Percentiles rank a stretch among this genome's conserved stretches.
Conservation (phyloP, 371 early-diverging fungal genomes). For the Actinomortierella ambigua region DNA sequence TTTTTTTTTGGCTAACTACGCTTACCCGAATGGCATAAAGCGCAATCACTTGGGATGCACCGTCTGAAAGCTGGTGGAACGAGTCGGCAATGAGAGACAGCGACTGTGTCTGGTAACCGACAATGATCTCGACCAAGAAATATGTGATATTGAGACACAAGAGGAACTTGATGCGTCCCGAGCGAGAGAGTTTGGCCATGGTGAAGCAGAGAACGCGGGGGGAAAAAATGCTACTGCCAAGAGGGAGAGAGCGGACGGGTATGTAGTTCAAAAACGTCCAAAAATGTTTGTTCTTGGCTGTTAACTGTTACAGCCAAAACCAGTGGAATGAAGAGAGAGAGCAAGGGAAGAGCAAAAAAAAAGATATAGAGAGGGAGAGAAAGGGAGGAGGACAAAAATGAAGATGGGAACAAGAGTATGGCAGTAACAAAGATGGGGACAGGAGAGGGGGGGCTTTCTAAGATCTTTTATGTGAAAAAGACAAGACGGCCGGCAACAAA, state of each 20-base stretch:
- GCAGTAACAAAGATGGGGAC: conserved; percentile 4
- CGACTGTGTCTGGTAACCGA: conserved; percentile 80
- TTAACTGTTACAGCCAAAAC: too few relatives aligned
- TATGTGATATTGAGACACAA: conserved; percentile 66
- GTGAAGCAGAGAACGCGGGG: background rate
- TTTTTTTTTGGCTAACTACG: too few relatives aligned
- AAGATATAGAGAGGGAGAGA: background rate
- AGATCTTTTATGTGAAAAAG: background rate
- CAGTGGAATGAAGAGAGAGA: background rate
- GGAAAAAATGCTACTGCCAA: background rate
- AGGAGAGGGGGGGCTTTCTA: background rate
- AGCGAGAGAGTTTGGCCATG: conserved; percentile 33
- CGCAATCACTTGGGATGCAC: conserved; percentile 81
- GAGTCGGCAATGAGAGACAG: conserved; percentile 92
- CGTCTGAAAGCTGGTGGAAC: conserved; percentile 93
- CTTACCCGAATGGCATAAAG: conserved; percentile 81
- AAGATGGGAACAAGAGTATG: background rate
- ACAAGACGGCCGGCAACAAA: background rate
- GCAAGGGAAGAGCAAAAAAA: background rate
- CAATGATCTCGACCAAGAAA: conserved; percentile 79
- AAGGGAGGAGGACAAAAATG: background rate
- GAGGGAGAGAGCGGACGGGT: background rate
- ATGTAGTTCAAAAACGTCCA: background rate
- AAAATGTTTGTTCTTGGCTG: background rate
- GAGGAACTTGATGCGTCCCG: conserved; percentile 61